Conservation (phyloP, 1,284 basidiomycete genomes). For the Sanguinoderma infundibulare region DNA sequence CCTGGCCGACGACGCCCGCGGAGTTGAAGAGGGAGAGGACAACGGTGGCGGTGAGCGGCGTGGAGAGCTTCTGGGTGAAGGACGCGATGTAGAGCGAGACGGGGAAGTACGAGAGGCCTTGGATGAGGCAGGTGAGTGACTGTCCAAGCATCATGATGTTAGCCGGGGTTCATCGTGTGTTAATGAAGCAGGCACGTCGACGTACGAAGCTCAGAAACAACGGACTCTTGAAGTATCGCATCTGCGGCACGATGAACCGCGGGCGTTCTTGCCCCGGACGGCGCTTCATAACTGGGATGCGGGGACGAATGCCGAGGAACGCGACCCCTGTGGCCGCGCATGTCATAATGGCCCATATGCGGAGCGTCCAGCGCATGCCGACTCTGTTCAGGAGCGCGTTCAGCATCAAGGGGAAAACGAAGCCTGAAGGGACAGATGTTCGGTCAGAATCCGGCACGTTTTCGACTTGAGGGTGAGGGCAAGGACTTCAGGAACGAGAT, state of each 20-base stretch:
- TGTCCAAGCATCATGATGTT: constrained; percentile 1
- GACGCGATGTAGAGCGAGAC: constrained; percentile 36
- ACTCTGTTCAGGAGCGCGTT: constrained; percentile 28
- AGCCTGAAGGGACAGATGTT: constrained; percentile 16
- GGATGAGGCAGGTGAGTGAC: constrained; percentile 29
- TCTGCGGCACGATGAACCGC: constrained; percentile 27
- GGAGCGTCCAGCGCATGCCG: constrained; percentile 35
- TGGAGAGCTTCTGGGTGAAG: constrained; percentile 30
- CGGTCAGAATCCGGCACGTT: not conserved
- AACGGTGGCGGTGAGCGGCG: constrained; percentile 32
- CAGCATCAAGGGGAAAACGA: constrained; percentile 33
- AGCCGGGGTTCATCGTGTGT: not conserved
- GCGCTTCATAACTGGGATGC: constrained; percentile 29
- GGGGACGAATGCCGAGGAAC: constrained; percentile 29
- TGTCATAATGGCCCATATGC: constrained; percentile 29
- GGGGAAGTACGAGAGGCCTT: constrained; percentile 35
- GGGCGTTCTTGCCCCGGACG: constrained; percentile 23
- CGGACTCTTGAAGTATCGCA: constrained; percentile 32
- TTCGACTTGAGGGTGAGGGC: no score
- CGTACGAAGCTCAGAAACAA: constrained; percentile 33
- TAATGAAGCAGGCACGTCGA: not conserved
- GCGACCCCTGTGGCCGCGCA: constrained; percentile 28
- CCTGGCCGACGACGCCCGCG: constrained; percentile 31
- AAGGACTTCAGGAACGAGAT: no score
- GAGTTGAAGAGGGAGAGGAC: constrained; percentile 35